These are phyloP conservation scores for Desmodesmus armatus DNA, from an alignment of 139 green algal species.

Conservation along the genomic window DNA sequence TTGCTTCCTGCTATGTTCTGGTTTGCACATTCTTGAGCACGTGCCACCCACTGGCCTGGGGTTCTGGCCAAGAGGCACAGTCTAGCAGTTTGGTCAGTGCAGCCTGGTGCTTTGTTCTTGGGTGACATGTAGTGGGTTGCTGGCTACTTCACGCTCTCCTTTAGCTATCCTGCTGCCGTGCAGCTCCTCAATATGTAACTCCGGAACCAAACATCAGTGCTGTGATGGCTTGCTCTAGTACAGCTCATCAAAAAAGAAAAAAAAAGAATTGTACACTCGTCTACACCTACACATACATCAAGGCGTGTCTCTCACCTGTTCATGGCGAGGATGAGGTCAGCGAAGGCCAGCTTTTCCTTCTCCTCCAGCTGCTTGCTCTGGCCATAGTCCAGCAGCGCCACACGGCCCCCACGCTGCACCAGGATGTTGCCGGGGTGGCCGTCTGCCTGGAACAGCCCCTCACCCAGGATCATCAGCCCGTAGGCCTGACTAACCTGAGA, in stretches of 20 bases:
- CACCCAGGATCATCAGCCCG: slow-evolving; percentile 92
- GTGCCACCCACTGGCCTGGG: no score
- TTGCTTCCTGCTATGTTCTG: no score
- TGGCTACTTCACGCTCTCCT: no score
- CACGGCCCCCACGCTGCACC: slow-evolving; percentile 76
- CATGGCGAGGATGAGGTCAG: slow-evolving; percentile 82
- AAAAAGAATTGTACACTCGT: neutral
- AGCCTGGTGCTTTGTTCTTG: no score
- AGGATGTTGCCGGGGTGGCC: slow-evolving; percentile 93
- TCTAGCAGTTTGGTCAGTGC: no score
- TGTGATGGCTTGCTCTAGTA: no score
- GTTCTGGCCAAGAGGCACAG: no score
- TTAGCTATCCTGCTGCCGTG: no score
- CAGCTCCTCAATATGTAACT: no score
- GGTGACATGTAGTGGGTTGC: no score
- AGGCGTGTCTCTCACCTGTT: slow-evolving; percentile 51
- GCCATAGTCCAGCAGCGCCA: slow-evolving; percentile 95
- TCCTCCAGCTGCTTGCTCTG: slow-evolving; percentile 93
- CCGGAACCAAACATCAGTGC: no score
- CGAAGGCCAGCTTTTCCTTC: slow-evolving; percentile 73
- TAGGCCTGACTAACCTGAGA: slow-evolving; percentile 87
- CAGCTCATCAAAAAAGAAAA: neutral
- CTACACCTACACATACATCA: neutral
- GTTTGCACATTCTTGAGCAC: no score
- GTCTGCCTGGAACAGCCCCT: slow-evolving; percentile 92